A percentile compares a stretch with the other conserved stretches of the same genome.
Evolutionary conservation across 2,329 filamentous ascomycete genomes (phyloP).

Genomic region (Coniochaeta sp.): DNA sequence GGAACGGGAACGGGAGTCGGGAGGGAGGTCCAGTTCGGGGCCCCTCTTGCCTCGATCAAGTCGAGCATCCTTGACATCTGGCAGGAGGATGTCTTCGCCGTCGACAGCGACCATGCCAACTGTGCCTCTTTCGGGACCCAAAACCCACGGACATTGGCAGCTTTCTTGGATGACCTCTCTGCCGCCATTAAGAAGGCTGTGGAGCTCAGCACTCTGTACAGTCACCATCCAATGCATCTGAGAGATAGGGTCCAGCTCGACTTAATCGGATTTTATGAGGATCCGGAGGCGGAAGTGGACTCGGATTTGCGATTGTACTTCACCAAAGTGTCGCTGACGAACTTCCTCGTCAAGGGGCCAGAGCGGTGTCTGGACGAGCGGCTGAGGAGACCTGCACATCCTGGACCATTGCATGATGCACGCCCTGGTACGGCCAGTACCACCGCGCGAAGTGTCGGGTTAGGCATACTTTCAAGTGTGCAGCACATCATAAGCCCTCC

Average conservation of each 20-base stretch:
- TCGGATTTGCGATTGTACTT: slow-evolving; percentile 42
- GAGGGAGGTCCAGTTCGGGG: slow-evolving; percentile 48
- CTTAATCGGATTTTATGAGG: slow-evolving; percentile 53
- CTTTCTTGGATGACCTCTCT: slow-evolving; percentile 27
- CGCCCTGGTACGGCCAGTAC: slow-evolving; percentile 1
- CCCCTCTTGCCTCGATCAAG: slow-evolving; percentile 51
- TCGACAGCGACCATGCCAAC: slow-evolving; percentile 48
- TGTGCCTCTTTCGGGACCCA: slow-evolving; percentile 45
- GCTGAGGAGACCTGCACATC: slow-evolving; percentile 24
- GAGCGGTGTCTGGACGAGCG: slow-evolving; percentile 47
- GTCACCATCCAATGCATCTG: slow-evolving; percentile 39
- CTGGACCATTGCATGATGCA: slow-evolving; percentile 2
- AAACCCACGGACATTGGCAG: slow-evolving; percentile 39
- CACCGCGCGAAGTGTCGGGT: slow-evolving; percentile 6
- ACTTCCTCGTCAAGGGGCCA: slow-evolving; percentile 49
- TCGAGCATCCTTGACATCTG: slow-evolving; percentile 43
- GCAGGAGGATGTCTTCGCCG: slow-evolving; percentile 42
- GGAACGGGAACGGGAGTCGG: slow-evolving; percentile 30
- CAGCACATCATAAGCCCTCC: slow-evolving; percentile 17
- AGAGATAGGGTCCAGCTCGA: slow-evolving; percentile 49
- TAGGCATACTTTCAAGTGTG: slow-evolving; percentile 19
- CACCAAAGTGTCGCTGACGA: slow-evolving; percentile 39
- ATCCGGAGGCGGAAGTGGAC: slow-evolving; percentile 28
- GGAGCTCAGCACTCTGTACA: slow-evolving; percentile 21
- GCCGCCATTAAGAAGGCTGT: slow-evolving; percentile 29